A percentile compares a stretch with the other conserved stretches of the same genome.
Conservation (phyloP, 2,329 filamentous ascomycete species). For the Mycosphaerella sp. region DNA sequence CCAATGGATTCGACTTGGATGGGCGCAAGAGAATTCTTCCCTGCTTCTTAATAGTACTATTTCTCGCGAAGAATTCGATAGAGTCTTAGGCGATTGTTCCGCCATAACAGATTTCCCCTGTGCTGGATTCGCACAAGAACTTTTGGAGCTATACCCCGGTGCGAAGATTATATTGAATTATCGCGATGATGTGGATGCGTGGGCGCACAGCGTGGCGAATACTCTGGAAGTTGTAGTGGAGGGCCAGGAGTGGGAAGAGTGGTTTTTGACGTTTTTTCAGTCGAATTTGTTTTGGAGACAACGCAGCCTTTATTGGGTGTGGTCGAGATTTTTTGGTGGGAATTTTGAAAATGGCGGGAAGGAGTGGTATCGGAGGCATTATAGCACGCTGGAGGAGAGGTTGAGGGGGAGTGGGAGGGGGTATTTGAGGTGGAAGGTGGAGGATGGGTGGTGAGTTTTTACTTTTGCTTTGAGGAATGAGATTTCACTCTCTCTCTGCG, state of each 20-base stretch:
- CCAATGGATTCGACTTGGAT: neutral
- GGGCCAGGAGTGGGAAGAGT: neutral
- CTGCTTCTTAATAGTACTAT: too few species aligned
- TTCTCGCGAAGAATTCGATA: neutral
- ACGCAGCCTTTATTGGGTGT: neutral
- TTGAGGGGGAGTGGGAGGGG: neutral
- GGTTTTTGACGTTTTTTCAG: neutral
- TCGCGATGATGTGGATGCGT: neutral
- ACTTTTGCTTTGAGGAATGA: too few species aligned
- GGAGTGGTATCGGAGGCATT: neutral
- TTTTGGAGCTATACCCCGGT: neutral
- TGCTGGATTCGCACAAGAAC: neutral
- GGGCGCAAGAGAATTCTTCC: neutral
- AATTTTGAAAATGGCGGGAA: neutral
- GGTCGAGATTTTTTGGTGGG: neutral
- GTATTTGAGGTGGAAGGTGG: neutral
- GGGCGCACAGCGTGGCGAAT: neutral
- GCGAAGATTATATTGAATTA: neutral
- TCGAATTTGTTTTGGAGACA: neutral
- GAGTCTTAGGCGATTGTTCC: neutral
- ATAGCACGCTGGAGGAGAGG: neutral
- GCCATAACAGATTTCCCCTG: neutral
- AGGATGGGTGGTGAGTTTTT: neutral
- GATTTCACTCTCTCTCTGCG: too few species aligned
- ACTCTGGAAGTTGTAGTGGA: neutral